Base-by-base conservation (phyloP, 768 basidiomycete species). In the Termitomyces titanicus region DNA sequence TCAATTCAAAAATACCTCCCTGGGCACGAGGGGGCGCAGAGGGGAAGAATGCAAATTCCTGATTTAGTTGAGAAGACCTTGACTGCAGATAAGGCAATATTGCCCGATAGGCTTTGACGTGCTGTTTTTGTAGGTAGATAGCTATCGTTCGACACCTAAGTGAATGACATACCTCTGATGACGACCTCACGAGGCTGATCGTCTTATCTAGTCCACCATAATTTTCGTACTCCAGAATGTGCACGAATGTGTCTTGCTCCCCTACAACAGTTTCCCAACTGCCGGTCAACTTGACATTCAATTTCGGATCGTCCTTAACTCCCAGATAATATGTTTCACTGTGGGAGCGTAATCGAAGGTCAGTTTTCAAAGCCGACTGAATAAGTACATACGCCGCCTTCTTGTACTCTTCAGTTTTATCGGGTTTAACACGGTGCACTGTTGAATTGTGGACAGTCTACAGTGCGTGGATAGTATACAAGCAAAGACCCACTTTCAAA, bases 11-110 rank as follows among this genome's bases (percentile, higher is more conserved):
- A 44, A 99, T 77, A 5, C 97, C 96, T 6, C 95, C 96, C 61
- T 89, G 82, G 5, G 84, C 79, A 61, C 81, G 88, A 5, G 95
- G 94, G 33, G 94, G 93, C 18, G 91, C 82, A 1, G 94, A 92
- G 6, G 94, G 93, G 67, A 95, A 85, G 74, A 98, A 96, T 1
- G 92, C 92, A 72, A 99, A 99, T 68, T 99, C 96, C 67, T 94
- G 92, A 62, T 82, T 85, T 46, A 96, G 80, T 62, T 96, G 93
- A 15, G 80, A 79, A 29, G 85, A 79, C 39, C 95, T 84, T 15
- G 84, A 85, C 12, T 71, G 78, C 37, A 98, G 68, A 66, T 82
- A 82, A 5, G 94, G 95, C 12, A 92, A 79, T 76, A 98, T 82
- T 22, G 79, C 80, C 58, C 84, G 75, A 71, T 86, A 92, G 47